These are phyloP conservation scores for Leishmania mexicana DNA, from an alignment of 208 protist species.

Conservation along the genomic window DNA sequence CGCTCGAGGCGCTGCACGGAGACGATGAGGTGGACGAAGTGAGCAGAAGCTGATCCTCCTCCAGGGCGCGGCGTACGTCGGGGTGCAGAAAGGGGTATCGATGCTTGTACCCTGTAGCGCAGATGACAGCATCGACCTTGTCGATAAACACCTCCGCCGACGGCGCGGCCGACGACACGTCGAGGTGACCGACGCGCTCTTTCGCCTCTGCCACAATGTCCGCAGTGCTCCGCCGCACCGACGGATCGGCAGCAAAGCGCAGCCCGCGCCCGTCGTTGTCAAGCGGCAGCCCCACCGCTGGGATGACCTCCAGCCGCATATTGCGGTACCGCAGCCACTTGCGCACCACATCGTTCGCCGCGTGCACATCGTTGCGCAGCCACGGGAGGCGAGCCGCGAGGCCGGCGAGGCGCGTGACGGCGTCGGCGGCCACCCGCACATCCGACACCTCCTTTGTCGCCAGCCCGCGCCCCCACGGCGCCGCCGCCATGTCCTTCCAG, in stretches of 20 bases:
- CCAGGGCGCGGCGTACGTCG: slow-evolving; percentile 60
- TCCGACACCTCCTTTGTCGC: slow-evolving; percentile 12
- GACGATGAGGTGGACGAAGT: not conserved
- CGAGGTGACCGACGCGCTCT: slow-evolving; percentile 4
- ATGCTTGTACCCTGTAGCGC: slow-evolving; percentile 74
- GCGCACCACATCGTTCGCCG: slow-evolving; percentile 51
- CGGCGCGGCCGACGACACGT: not conserved
- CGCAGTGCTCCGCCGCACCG: slow-evolving; percentile 7
- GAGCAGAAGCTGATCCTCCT: slow-evolving; percentile 40
- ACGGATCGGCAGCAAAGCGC: slow-evolving; percentile 45
- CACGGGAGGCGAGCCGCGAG: slow-evolving; percentile 47
- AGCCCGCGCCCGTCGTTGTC: slow-evolving; percentile 52
- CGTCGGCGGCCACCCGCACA: slow-evolving; percentile 34
- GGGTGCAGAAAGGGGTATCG: slow-evolving; percentile 82
- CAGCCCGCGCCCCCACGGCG: not conserved
- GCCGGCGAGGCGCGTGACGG: slow-evolving; percentile 30
- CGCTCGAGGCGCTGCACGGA: not conserved
- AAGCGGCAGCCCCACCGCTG: slow-evolving; percentile 46
- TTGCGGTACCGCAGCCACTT: slow-evolving; percentile 61
- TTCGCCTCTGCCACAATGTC: slow-evolving; percentile 47
- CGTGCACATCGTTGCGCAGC: slow-evolving; percentile 49
- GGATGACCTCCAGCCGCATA: slow-evolving; percentile 35
- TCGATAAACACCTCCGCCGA: slow-evolving; percentile 57
- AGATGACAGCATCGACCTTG: slow-evolving; percentile 79
- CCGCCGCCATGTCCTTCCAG: slow-evolving; percentile 1